phyloP scores from a whole-genome alignment of 352 stramenopile genomes.

The Plasmopara muralis region DNA sequence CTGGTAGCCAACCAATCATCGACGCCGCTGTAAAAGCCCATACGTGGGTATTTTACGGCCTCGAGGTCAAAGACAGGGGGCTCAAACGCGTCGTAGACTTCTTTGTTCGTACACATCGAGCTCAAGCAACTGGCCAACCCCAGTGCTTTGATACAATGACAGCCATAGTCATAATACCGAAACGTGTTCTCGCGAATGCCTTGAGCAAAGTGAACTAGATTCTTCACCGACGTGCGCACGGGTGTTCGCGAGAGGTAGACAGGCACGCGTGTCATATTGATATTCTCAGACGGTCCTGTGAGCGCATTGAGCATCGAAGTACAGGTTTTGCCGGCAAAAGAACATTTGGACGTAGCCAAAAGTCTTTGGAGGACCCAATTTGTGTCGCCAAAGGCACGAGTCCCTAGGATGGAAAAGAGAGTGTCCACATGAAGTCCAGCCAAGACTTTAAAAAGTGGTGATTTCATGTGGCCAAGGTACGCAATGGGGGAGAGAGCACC shows the following conservation, averaged over 20 bases:
- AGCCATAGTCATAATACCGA: conserved; percentile 58
- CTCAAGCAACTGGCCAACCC: conserved; percentile 33
- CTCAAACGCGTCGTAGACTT: conserved; percentile 40
- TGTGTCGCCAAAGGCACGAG: conserved; percentile 40
- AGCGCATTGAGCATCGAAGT: conserved; percentile 49
- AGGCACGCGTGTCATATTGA: conserved; percentile 49
- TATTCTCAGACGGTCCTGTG: conserved; percentile 41
- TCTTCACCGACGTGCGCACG: conserved; percentile 55
- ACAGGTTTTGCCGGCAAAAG: conserved; percentile 40
- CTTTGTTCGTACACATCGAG: conserved; percentile 54
- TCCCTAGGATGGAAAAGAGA: conserved; percentile 35
- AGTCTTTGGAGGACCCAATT: conserved; percentile 46
- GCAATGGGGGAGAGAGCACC: conserved; percentile 47
- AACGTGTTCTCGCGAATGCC: conserved; percentile 53
- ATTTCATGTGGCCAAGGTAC: conserved; percentile 34
- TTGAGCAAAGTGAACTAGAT: conserved; percentile 56
- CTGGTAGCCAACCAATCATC: conserved; percentile 48
- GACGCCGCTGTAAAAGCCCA: conserved; percentile 39
- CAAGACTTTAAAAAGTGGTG: conserved; percentile 37
- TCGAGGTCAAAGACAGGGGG: conserved; percentile 40
- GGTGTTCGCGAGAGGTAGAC: conserved; percentile 66
- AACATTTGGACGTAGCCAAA: conserved; percentile 45
- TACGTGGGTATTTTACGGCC: conserved; percentile 42
- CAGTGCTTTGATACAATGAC: conserved; percentile 29
- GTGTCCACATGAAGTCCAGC: conserved; percentile 40